Evolutionary conservation across 805 yeast species (phyloP), one percentile per base, ranked within the genome.

Genomic region (Spathaspora arborariae): DNA sequence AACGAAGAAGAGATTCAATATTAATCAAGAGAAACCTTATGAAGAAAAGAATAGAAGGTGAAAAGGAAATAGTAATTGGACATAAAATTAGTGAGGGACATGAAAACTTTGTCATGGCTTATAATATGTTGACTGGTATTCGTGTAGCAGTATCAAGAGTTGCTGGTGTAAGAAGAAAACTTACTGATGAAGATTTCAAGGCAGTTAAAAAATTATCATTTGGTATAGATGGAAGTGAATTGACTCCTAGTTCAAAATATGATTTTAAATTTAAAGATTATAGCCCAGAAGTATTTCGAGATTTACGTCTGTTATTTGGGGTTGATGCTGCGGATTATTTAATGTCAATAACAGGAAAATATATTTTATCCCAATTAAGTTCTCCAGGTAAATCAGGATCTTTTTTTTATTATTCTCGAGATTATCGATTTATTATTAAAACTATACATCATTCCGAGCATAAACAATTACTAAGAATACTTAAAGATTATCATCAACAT

Each of bases 351-450:
- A 92, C 98, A 0, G 92, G 97, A 18, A 90, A 90, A 63, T 92
- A 92, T 60, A 87, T 94, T 51, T 76, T 94, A 34, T 85, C 94
- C 21, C 97, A 92, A 66, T 72, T 90, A 53, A 96, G 92, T 18
- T 90, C 97, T 1, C 97, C 98, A 0, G 99, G 99, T 3, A 94
- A 94, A 64, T 85, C 96, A 58, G 99, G 99, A 0, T 89, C 97
- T 0, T 92, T 92, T 60, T 94, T 94, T 62, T 94, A 94, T 70
- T 95, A 87, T 64, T 89, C 97, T 5, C 74, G 96, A 50, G 99
- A 95, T 68, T 91, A 84, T 68, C 78, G 92, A 52, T 94, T 88
- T 67, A 94, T 94, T 60, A 95, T 94, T 66, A 94, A 94, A 64
- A 94, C 99, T 0, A 90, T 94, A 46, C 97, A 88, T 62, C 96